A percentile compares a stretch with the other conserved stretches of the same genome.
Conservation (phyloP, 352 stramenopile genomes). For the Globisporangium alternatum region DNA sequence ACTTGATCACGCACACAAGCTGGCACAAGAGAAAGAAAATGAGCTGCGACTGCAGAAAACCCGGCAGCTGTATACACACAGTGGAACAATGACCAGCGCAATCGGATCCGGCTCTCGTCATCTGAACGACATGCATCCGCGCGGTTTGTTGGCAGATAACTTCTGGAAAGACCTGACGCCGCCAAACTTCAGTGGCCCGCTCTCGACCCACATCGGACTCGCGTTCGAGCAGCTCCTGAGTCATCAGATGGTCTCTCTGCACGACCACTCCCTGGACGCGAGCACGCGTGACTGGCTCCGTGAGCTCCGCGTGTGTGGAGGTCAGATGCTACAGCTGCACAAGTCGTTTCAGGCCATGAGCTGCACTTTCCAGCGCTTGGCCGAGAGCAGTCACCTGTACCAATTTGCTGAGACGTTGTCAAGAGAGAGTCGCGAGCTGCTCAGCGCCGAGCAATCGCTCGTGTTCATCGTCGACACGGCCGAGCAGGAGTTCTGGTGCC, state of each 20-base stretch:
- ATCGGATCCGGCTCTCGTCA: neutral
- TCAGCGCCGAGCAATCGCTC: conserved; percentile 59
- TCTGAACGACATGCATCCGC: neutral
- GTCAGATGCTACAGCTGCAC: conserved; percentile 56
- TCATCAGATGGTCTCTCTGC: conserved; percentile 48
- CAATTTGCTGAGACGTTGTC: conserved; percentile 53
- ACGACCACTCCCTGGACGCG: conserved; percentile 45
- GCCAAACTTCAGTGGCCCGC: conserved; percentile 18
- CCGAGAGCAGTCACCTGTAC: conserved; percentile 56
- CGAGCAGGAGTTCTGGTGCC: conserved; percentile 79
- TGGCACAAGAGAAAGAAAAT: conserved; percentile 56
- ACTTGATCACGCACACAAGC: conserved; percentile 47
- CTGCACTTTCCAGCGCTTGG: conserved; percentile 47
- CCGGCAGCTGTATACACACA: conserved; percentile 40
- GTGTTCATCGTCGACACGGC: conserved; percentile 69
- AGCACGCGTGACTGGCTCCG: conserved; percentile 63
- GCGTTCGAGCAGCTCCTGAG: conserved; percentile 57
- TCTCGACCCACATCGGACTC: conserved; percentile 51
- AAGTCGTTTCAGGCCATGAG: conserved; percentile 58
- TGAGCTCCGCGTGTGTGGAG: conserved; percentile 49
- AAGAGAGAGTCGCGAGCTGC: conserved; percentile 39
- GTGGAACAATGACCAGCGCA: neutral
- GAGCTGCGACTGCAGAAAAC: conserved; percentile 52
- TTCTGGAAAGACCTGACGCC: conserved; percentile 55
- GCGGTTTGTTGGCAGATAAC: conserved; percentile 37